Percentiles rank a stretch among this genome's conserved stretches.
phyloP scores from a whole-genome alignment of 176 grass and related monocot species.

The Oryza glumipatula region DNA sequence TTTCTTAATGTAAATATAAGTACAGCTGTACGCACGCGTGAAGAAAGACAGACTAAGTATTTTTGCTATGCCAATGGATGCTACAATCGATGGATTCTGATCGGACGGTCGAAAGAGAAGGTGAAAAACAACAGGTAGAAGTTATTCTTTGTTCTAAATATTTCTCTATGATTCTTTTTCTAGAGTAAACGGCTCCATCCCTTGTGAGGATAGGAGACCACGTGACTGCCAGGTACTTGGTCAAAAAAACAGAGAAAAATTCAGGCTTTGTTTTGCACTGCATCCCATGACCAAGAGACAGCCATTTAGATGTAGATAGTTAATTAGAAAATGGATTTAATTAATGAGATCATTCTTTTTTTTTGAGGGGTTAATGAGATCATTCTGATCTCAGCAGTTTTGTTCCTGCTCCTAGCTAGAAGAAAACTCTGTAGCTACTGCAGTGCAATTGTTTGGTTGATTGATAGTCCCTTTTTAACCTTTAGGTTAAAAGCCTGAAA shows the following conservation, averaged over 20 bases:
- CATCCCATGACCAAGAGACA: background rate
- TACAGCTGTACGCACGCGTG: background rate
- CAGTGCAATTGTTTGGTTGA: constrained; percentile 40
- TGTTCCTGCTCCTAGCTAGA: background rate
- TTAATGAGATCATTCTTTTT: background rate
- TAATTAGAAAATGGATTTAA: background rate
- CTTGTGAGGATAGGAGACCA: constrained; percentile 24
- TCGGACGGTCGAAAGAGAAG: background rate
- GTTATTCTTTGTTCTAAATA: background rate
- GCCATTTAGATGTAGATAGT: background rate
- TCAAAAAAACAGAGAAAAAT: background rate
- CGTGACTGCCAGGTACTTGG: constrained; percentile 20
- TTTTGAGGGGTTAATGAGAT: background rate
- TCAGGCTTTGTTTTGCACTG: background rate
- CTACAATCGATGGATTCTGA: background rate
- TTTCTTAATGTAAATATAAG: background rate
- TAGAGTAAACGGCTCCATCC: background rate
- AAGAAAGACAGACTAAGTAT: background rate
- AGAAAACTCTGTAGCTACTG: background rate
- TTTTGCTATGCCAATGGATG: background rate
- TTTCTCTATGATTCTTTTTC: background rate
- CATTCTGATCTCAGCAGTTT: constrained; percentile 1
- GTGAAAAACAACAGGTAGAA: background rate
- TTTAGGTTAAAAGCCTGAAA: constrained; percentile 43
- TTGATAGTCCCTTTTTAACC: constrained; percentile 29